Percentiles rank a stretch among this genome's conserved stretches.
Evolutionary conservation across 768 basidiomycete genomes (phyloP).

Genomic region (Kwoniella mangroviensis): DNA sequence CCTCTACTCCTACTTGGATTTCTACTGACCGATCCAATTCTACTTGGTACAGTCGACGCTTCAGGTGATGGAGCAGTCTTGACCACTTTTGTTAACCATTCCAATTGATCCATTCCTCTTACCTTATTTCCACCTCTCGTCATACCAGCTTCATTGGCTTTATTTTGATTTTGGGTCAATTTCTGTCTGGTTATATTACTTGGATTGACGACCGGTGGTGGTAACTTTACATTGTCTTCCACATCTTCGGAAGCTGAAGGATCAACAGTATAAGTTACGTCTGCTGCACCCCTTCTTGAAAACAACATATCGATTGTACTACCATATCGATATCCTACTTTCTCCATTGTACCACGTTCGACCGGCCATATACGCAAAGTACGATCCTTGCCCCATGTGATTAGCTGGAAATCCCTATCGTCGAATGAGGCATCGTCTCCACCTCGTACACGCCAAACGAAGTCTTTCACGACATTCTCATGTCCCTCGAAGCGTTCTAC

Average conservation of each 20-base stretch:
- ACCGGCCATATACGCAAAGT: conserved; percentile 91
- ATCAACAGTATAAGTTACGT: conserved; percentile 55
- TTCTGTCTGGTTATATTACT: conserved; percentile 47
- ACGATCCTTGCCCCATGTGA: conserved; percentile 87
- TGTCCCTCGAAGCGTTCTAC: conserved; percentile 84
- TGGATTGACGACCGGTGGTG: conserved; percentile 42
- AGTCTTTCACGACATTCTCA: conserved; percentile 93
- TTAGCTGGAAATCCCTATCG: conserved; percentile 66
- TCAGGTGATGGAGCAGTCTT: conserved; percentile 41
- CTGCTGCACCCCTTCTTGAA: conserved; percentile 54
- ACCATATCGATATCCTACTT: conserved; percentile 58
- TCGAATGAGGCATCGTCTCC: conserved; percentile 62
- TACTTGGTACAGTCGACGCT: conserved; percentile 30
- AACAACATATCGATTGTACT: conserved; percentile 56
- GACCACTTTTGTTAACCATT: conserved; percentile 54
- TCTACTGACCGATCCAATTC: conserved; percentile 48
- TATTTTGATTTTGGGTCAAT: conserved; percentile 12
- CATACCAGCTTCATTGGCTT: conserved; percentile 45
- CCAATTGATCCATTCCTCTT: conserved; percentile 54
- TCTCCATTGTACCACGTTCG: conserved; percentile 63
- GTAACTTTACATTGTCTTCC: conserved; percentile 18
- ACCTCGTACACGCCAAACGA: conserved; percentile 81
- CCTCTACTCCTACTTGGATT: conserved; percentile 30
- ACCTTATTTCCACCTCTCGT: conserved; percentile 51
- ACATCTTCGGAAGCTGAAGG: conserved; percentile 18